phyloP scores from a whole-genome alignment of 2,329 filamentous ascomycete genomes.

The Dactylellina cionopaga region DNA sequence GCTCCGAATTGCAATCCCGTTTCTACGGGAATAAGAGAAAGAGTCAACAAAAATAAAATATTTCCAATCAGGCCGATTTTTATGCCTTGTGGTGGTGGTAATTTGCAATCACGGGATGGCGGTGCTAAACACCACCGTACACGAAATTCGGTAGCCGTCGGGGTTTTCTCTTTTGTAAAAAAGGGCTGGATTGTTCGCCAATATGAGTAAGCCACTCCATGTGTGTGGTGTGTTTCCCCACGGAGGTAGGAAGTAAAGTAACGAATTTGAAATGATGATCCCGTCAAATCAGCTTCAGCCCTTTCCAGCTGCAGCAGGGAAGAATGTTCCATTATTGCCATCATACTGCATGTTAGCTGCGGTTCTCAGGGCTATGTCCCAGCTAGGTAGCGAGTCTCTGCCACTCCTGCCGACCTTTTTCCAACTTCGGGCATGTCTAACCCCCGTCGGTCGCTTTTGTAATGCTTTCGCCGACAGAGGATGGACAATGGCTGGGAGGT shows the following conservation, averaged over 20 bases:
- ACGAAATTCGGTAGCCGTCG: background rate
- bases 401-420: constrained; percentile 33
- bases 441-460: constrained; percentile 3
- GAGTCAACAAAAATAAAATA: background rate
- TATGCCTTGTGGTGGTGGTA: constrained; percentile 35
- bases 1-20: too few relatives aligned
- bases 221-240: too few relatives aligned
- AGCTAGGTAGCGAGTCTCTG: constrained; percentile 44
- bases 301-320: constrained; percentile 20
- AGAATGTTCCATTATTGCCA: constrained; percentile 22
- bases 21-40: too few relatives aligned
- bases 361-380: constrained; percentile 37
- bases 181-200: constrained; percentile 15
- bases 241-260: too few relatives aligned
- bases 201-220: constrained; percentile 41
- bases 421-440: constrained; percentile 19
- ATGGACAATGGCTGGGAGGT: background rate
- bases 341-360: constrained; percentile 25
- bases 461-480: constrained; percentile 27
- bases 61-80: constrained; percentile 1
- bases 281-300: constrained; percentile 7
- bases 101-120: constrained; percentile 52
- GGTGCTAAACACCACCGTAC: constrained; percentile 14
- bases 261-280: constrained; percentile 45
- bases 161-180: background rate